Evolutionary conservation across 2,329 filamentous ascomycete genomes (phyloP), one percentile per base, ranked within the genome.

Genomic region (Nannizziopsis arthrosporioides): DNA sequence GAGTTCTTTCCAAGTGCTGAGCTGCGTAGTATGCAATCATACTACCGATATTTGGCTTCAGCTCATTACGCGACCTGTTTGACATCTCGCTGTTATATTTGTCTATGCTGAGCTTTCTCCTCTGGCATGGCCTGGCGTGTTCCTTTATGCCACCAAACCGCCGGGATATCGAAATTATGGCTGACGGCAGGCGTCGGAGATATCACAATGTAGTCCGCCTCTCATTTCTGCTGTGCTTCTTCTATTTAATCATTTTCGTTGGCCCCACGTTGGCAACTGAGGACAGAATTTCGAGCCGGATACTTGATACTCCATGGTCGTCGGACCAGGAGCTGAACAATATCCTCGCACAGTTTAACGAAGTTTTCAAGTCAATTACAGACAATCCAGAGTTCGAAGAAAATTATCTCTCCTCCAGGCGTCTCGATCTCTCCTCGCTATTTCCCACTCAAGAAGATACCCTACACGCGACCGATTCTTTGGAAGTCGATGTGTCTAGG

Each of bases 371-470:
- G 2, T 48, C 27, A 17, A 12, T 42, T 14, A 17, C 38, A 8
- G 45, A 36, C 15, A 17, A 40, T 12, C 15, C 17, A 34, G 34
- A 39, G 10, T 31, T 38, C 11, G 38, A 42, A 3, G 27, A 34
- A 17, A 14, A 19, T 17, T 18, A 45, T 15, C 43, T 27, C 17
- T 7, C 22, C n/a, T 12, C 40, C 14, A 37, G 37, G 22, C 37
- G 12, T 12, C 38, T 30, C 9, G 37, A 42, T 14, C 19, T 40
- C 5, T 40, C 34, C 14, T 47, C 44, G 5, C 5, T 41, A 11
- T 30, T 47, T 17, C 50, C 50, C 35, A 49, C 46, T 22, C 19
- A 47, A 12, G 41, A 51, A 11, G 50, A 51, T 17, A 18, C 46
- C n/a, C 5, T 22, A 6, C 32, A 39, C 9, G 18, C 19, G 12